A percentile compares a stretch with the other conserved stretches of the same genome.
phyloP scores from a whole-genome alignment of 2,329 filamentous ascomycete genomes.

The Exophiala sp. region DNA sequence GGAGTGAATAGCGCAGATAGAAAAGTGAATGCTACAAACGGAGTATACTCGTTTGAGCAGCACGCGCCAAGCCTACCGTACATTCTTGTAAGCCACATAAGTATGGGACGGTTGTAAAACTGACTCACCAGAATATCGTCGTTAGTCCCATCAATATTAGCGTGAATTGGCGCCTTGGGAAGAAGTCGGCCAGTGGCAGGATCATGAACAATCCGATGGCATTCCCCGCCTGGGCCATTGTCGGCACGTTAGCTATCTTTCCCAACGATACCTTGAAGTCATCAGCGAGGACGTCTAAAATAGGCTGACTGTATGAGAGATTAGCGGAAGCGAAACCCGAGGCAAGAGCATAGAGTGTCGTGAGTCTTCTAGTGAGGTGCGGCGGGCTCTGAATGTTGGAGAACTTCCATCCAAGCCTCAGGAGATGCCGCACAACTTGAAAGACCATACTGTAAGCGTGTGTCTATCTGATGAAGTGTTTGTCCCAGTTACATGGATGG shows the following conservation, averaged over 20 bases:
- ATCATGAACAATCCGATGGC: slow-evolving; percentile 68
- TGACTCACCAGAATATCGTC: slow-evolving; percentile 57
- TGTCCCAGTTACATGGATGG: background rate
- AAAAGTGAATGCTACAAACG: slow-evolving; percentile 69
- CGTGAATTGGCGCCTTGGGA: slow-evolving; percentile 64
- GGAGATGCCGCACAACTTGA: slow-evolving; percentile 1
- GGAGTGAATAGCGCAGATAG: slow-evolving; percentile 69
- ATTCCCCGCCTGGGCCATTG: slow-evolving; percentile 74
- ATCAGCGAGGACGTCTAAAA: slow-evolving; percentile 68
- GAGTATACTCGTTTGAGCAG: slow-evolving; percentile 59
- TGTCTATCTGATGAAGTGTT: slow-evolving; percentile 1
- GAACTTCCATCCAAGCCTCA: slow-evolving; percentile 31
- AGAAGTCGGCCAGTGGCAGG: slow-evolving; percentile 68
- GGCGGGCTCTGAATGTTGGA: slow-evolving; percentile 20
- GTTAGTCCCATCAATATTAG: slow-evolving; percentile 64
- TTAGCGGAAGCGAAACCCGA: slow-evolving; percentile 70
- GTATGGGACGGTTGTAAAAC: slow-evolving; percentile 2
- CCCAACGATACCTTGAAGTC: slow-evolving; percentile 70
- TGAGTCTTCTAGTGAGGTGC: slow-evolving; percentile 5
- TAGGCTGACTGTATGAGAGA: slow-evolving; percentile 75
- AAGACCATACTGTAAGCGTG: slow-evolving; percentile 1
- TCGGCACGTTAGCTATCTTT: slow-evolving; percentile 63
- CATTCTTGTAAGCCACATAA: background rate
- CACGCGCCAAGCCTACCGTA: slow-evolving; percentile 57
- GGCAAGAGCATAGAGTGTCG: slow-evolving; percentile 26